phyloP scores from a whole-genome alignment of 2,329 filamentous ascomycete genomes.

The Talaromyces atroroseus region DNA sequence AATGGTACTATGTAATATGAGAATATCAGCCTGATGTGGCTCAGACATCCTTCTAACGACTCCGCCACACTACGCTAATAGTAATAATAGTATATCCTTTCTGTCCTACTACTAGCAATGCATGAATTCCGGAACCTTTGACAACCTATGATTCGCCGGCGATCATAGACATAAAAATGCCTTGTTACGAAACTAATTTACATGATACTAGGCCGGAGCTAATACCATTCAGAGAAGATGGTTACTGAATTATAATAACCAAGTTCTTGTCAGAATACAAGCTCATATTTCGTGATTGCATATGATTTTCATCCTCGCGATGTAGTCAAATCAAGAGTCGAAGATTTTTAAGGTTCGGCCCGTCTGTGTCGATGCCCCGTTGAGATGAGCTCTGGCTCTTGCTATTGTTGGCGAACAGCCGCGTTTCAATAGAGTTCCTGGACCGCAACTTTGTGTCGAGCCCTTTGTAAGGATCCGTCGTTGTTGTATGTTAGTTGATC shows the following conservation, averaged over 20 bases:
- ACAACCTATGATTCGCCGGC: not conserved
- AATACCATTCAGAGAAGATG: not conserved
- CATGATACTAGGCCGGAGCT: not conserved
- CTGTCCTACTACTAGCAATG: not conserved
- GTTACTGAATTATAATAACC: not conserved
- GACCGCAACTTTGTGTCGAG: too few relatives aligned
- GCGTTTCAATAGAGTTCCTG: too few relatives aligned
- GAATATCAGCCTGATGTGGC: not conserved
- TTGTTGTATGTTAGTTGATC: too few relatives aligned
- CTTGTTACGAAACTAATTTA: not conserved
- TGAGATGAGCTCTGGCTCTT: too few relatives aligned
- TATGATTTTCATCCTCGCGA: too few relatives aligned
- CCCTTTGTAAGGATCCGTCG: too few relatives aligned
- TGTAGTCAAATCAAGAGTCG: too few relatives aligned
- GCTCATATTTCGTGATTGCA: not conserved
- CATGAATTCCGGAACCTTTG: not conserved
- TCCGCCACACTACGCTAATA: not conserved
- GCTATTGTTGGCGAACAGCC: too few relatives aligned
- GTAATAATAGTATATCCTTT: not conserved
- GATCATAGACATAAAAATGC: not conserved
- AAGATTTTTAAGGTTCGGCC: too few relatives aligned
- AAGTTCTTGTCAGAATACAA: not conserved
- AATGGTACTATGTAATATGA: not conserved
- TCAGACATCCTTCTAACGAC: not conserved
- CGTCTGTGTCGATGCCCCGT: too few relatives aligned